A percentile compares a stretch with the other conserved stretches of the same genome.
Conservation (phyloP, 495 filamentous ascomycete species). For the Rhypophila decipiens region DNA sequence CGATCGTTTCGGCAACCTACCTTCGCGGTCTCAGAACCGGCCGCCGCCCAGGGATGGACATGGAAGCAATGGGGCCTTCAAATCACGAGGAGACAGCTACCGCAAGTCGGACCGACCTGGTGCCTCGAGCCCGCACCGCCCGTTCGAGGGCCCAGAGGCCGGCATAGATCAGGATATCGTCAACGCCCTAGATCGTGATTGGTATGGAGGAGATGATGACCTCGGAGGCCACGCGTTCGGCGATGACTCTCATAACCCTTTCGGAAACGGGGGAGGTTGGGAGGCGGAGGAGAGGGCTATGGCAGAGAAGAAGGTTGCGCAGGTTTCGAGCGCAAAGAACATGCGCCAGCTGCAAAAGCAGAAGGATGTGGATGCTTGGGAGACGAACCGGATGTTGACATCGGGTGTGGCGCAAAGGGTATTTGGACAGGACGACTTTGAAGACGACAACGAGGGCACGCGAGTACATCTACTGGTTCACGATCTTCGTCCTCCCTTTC, state of each 20-base stretch:
- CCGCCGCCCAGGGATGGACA: constrained; percentile 9
- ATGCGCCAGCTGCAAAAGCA: constrained; percentile 74
- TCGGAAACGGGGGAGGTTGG: constrained; percentile 52
- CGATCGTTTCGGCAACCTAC: constrained; percentile 52
- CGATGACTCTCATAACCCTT: constrained; percentile 59
- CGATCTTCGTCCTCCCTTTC: constrained; percentile 88
- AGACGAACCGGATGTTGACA: constrained; percentile 96
- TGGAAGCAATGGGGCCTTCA: constrained; percentile 27
- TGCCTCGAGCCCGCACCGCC: constrained; percentile 41
- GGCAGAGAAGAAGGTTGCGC: constrained; percentile 66
- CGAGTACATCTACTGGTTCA: constrained; percentile 89
- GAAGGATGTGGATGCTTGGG: constrained; percentile 95
- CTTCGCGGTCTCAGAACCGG: constrained; percentile 30
- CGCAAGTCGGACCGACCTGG: constrained; percentile 34
- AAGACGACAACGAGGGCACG: constrained; percentile 86
- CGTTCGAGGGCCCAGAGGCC: constrained; percentile 49
- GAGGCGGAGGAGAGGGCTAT: constrained; percentile 62
- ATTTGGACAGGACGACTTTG: constrained; percentile 72
- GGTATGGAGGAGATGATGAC: constrained; percentile 77
- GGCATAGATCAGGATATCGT: constrained; percentile 39
- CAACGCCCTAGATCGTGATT: constrained; percentile 76
- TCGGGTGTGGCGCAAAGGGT: constrained; percentile 89
- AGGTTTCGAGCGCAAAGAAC: constrained; percentile 49
- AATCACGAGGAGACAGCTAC: constrained; percentile 43
- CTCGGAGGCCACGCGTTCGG: constrained; percentile 64